These are phyloP conservation scores for Geranomyces variabilis DNA, from an alignment of 192 early-diverging fungal species.

Conservation along the genomic window DNA sequence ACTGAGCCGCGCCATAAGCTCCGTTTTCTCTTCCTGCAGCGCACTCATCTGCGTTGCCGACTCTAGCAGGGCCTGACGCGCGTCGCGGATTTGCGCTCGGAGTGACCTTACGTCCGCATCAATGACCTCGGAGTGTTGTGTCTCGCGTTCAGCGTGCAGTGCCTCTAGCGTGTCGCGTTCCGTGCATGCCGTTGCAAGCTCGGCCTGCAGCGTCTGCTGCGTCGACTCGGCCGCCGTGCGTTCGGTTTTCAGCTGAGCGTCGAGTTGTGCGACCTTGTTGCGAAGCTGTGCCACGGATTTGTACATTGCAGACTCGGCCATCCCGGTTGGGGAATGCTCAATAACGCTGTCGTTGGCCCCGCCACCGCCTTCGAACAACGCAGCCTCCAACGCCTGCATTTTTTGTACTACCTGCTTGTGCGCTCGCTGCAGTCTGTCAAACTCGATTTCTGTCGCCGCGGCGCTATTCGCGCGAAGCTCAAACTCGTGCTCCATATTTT, in stretches of 20 bases:
- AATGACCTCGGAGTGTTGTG: background rate
- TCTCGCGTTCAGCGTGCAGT: slow-evolving; percentile 16
- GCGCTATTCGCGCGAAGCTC: background rate
- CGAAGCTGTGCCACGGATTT: slow-evolving; percentile 1
- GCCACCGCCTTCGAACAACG: background rate
- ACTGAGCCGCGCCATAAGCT: background rate
- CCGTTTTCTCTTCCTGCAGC: slow-evolving; percentile 8
- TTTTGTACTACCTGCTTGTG: background rate
- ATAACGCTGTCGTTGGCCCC: background rate
- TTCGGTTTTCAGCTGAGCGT: background rate
- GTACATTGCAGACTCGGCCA: background rate
- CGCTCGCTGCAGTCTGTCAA: background rate
- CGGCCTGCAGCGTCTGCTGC: background rate
- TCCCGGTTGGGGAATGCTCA: too few relatives aligned
- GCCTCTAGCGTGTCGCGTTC: slow-evolving; percentile 10
- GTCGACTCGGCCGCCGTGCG: background rate
- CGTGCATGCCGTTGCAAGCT: background rate
- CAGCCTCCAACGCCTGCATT: background rate
- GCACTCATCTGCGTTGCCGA: background rate
- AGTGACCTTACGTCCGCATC: slow-evolving; percentile 2
- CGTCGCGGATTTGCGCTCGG: slow-evolving; percentile 8
- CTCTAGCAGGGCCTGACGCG: slow-evolving; percentile 1
- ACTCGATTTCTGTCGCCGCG: background rate
- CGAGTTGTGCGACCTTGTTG: background rate
- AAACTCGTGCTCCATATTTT: background rate